Evolutionary conservation across 73 alveolate genomes (phyloP), one percentile per base, ranked within the genome.

Genomic region (Uronychia binucleata): DNA sequence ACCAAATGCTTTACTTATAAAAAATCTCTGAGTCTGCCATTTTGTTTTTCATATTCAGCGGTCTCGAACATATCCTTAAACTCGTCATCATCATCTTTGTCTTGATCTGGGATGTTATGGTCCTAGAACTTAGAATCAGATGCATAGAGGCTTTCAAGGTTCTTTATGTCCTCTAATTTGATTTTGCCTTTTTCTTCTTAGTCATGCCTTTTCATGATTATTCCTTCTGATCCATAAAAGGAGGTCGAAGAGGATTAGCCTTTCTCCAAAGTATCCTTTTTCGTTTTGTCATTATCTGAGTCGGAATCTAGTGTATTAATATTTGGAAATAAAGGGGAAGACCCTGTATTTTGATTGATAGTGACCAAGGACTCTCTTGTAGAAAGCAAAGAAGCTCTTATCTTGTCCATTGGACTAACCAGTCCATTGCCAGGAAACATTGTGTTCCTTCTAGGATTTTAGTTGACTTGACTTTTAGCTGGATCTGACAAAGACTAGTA

Each of bases 1-100:
- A 93, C 84, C 33, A 86, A 86, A 29, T 78, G 31, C 29, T 86
- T 79, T 28, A 32, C 29, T 25, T 79, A 0, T 27, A 35, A 30
- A 1, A 77, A 74, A 26, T 57, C 34, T 29, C 92, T 28, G 29
- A 86, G 59, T 78, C 87, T 85, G 28, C 75, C 14, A 5, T 67
- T 5, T 1, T 67, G 14, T 67, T 67, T 30, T 28, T 67, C 78
- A 8, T 13, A 26, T 30, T 67, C 78, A 14, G 5, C 78, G 26
- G 14, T 19, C 19, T 46, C 67, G 67, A 46, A 46, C 67, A 46
- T 46, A 46, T 46, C 67, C 19, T 19, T 46, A 46, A 46, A 46
- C 67, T 46, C 67, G 67, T 46, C 67, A 46, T 11, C 19, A 19
- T 46, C 67, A 46, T 11, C 19, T 46, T 46, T 19, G 5, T 46